phyloP scores from a whole-genome alignment of 495 filamentous ascomycete genomes.

The Hypoxylon cercidicola region DNA sequence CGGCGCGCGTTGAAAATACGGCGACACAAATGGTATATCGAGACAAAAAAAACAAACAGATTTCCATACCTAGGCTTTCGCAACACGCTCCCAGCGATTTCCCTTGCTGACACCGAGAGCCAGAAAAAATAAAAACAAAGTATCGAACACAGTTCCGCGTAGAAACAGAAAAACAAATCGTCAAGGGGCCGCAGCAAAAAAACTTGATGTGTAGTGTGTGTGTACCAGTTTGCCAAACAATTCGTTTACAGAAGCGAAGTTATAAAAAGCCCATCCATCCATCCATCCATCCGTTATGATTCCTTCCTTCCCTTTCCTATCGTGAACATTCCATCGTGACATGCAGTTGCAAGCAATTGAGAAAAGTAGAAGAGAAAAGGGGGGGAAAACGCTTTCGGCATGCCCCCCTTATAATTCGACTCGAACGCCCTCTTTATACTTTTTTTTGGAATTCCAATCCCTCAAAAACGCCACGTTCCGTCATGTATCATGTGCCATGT shows the following conservation, averaged over 20 bases:
- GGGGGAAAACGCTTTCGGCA: not conserved
- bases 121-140: not conserved
- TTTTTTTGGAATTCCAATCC: slow-evolving; percentile 27
- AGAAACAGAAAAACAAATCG: not conserved
- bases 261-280: slow-evolving; percentile 5
- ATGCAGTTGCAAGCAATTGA: slow-evolving; percentile 19
- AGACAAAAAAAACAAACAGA: slow-evolving; percentile 13
- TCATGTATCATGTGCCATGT: slow-evolving; percentile 37
- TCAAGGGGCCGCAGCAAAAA: not conserved
- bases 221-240: not conserved
- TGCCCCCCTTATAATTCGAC: slow-evolving; percentile 12
- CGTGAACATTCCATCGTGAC: slow-evolving; percentile 37
- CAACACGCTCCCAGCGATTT: slow-evolving; percentile 20
- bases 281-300: slow-evolving; percentile 14
- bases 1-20: slow-evolving; percentile 3
- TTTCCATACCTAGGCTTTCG: slow-evolving; percentile 3
- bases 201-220: not conserved
- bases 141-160: no score
- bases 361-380: slow-evolving; percentile 13
- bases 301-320: slow-evolving; percentile 23
- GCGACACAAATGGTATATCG: slow-evolving; percentile 39
- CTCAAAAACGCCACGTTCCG: slow-evolving; percentile 40
- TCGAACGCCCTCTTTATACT: slow-evolving; percentile 40
- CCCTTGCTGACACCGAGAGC: slow-evolving; percentile 2
- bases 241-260: slow-evolving; percentile 32